Percentiles rank a stretch among this genome's conserved stretches.
Evolutionary conservation across 176 grass and related monocot genomes (phyloP).

Genomic region (Oryza meridionalis): DNA sequence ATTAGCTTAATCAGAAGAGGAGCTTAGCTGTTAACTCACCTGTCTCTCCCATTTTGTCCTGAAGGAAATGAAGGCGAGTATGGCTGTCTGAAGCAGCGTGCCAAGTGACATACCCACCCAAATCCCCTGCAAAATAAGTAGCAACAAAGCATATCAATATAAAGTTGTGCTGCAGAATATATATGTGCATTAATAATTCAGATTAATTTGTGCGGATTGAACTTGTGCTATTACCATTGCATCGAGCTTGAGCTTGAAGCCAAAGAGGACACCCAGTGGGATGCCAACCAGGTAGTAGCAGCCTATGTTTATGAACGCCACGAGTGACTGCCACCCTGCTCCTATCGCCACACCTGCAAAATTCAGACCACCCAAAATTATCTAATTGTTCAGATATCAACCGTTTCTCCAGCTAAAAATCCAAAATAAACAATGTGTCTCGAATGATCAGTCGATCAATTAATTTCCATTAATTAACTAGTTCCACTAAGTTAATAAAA

Average conservation of each 20-base stretch:
- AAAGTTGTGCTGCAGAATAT: not conserved
- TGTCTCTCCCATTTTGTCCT: slow-evolving; percentile 91
- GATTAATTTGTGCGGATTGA: not conserved
- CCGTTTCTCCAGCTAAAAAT: not conserved
- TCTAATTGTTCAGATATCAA: not conserved
- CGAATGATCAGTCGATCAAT: not conserved
- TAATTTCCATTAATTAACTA: too few species aligned
- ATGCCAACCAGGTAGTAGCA: slow-evolving; percentile 90
- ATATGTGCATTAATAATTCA: not conserved
- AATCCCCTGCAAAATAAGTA: slow-evolving; percentile 68
- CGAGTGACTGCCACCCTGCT: slow-evolving; percentile 82
- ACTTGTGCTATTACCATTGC: slow-evolving; percentile 48
- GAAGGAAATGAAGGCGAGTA: slow-evolving; percentile 64
- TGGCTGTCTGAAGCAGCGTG: slow-evolving; percentile 68
- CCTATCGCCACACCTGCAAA: slow-evolving; percentile 87
- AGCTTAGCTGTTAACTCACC: slow-evolving; percentile 33
- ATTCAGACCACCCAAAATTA: not conserved
- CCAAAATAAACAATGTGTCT: not conserved
- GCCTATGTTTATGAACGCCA: slow-evolving; percentile 78
- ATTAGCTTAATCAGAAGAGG: not conserved
- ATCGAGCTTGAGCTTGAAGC: slow-evolving; percentile 65
- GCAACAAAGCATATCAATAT: not conserved
- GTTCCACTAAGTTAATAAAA: too few species aligned
- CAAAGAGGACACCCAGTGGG: slow-evolving; percentile 72
- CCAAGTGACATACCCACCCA: slow-evolving; percentile 90